Conservation (phyloP, 225 moss, liverwort and hornwort genomes). For the Polytrichum commune region DNA sequence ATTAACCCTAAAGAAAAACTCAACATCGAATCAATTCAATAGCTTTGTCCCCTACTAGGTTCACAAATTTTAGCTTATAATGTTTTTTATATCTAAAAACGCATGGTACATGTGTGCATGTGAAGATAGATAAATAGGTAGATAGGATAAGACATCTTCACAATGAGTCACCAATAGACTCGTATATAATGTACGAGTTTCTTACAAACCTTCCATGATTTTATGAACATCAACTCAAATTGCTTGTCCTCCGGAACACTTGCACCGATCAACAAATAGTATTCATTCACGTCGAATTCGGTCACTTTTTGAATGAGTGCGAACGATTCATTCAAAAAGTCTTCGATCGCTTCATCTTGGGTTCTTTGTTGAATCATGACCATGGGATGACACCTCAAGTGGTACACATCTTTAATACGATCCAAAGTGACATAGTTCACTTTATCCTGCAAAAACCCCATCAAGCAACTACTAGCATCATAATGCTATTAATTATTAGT, state of each 20-base stretch:
- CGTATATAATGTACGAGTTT: too few relatives aligned
- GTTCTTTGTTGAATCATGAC: slow-evolving; percentile 84
- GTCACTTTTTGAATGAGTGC: slow-evolving; percentile 59
- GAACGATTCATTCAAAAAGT: slow-evolving; percentile 72
- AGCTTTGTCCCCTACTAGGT: too few relatives aligned
- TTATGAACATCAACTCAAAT: slow-evolving; percentile 78
- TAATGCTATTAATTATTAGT: too few relatives aligned
- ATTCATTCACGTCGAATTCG: slow-evolving; percentile 60
- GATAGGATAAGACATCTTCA: too few relatives aligned
- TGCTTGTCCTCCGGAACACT: slow-evolving; percentile 31
- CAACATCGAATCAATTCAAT: too few relatives aligned
- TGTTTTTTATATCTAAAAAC: too few relatives aligned
- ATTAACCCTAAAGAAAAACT: too few relatives aligned
- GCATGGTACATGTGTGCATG: too few relatives aligned
- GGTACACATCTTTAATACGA: slow-evolving; percentile 46
- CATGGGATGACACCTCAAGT: slow-evolving; percentile 51
- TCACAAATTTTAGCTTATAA: too few relatives aligned
- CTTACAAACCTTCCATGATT: slow-evolving; percentile 72
- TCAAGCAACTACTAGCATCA: neutral
- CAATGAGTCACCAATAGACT: too few relatives aligned
- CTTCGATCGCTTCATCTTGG: slow-evolving; percentile 47
- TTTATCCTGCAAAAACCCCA: slow-evolving; percentile 19
- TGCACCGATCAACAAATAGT: slow-evolving; percentile 69
- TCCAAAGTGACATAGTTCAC: slow-evolving; percentile 50
- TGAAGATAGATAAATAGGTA: too few relatives aligned